Percentiles rank a stretch among this genome's conserved stretches.
phyloP scores from a whole-genome alignment of 495 filamentous ascomycete species.

The Penicillium roqueforti region DNA sequence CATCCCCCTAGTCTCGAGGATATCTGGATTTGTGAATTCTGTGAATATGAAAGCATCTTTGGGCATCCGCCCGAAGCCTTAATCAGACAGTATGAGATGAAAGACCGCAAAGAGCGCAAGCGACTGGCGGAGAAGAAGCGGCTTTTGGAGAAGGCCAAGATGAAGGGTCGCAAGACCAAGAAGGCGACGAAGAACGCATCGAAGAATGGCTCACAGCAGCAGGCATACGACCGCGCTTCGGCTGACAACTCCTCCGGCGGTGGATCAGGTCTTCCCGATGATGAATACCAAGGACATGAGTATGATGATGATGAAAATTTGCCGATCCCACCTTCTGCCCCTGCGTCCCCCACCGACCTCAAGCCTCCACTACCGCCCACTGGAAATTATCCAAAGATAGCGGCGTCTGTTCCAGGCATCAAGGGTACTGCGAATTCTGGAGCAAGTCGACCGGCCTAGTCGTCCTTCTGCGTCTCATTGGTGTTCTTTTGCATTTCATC shows the following conservation, averaged over 20 bases:
- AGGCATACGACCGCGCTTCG: conserved; percentile 44
- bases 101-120: conserved; percentile 81
- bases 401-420: conserved; percentile 14
- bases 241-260: conserved; percentile 42
- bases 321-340: conserved; percentile 26
- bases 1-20: conserved; percentile 71
- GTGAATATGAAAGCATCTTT: conserved; percentile 84
- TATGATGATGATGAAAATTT: conserved; percentile 53
- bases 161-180: conserved; percentile 82
- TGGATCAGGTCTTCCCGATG: conserved; percentile 45
- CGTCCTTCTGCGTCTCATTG: background rate
- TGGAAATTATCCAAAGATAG: conserved; percentile 24
- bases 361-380: conserved; percentile 32
- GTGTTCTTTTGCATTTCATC: background rate
- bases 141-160: conserved; percentile 89
- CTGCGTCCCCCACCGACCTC: conserved; percentile 32
- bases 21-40: conserved; percentile 93
- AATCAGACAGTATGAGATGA: conserved; percentile 89
- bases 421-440: conserved; percentile 29
- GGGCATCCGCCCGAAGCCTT: conserved; percentile 76
- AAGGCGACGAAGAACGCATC: conserved; percentile 63
- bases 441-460: conserved; percentile 37
- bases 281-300: conserved; percentile 52
- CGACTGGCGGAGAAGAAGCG: conserved; percentile 76
- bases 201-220: conserved; percentile 48